Base-by-base conservation (phyloP, 495 filamentous ascomycete genomes). In the Corynascus novoguineensis region DNA sequence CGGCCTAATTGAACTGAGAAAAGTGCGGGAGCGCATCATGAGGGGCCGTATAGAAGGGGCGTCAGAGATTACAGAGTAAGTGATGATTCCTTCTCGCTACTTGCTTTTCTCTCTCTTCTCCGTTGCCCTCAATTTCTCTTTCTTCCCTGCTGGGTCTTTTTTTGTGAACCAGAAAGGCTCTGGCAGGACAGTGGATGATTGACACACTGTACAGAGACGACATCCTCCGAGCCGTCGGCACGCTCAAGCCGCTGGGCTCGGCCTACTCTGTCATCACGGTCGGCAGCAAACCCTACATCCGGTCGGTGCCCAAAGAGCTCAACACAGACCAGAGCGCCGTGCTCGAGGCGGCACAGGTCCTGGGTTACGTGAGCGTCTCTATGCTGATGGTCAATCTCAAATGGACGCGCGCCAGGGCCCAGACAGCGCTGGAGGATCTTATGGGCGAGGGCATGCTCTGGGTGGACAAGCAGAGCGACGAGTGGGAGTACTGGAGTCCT, bases 401-500 rank as follows among this genome's bases (percentile, higher is more conserved):
- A 10, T 99, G 93, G 93, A 85, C 90, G 60, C 75, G 85, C 27
- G 86, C 90, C 37, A 80, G 93, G 59, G 88, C 92, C 19, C 82
- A 88, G 65, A 96, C 95, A 0, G 91, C 91, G 4, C 76, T 97
- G 22, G 88, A 96, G 32, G 93, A 99, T 71, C 70, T 99, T 22
- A 70, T 97, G n/a, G 84, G 85, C 6, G 92, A 96, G 65, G 88
- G 88, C 24, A 80, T 99, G 69, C 87, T 97, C 17, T 99, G 93
- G 93, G 82, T 97, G 7, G 93, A 99, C 72, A 80, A 78, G 47
- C 92, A 97, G 71, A 84, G 82, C 17, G 77, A 79, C 8, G 92
- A 97, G 74, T 90, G 84, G 64, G 93, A 97, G 72, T 99, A 96
- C 66, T 99, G 93, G 95, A 91, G 87, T 50, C 95, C 93, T 0